phyloP scores from a whole-genome alignment of 1,284 basidiomycete species.

The Ustilago sp. region DNA sequence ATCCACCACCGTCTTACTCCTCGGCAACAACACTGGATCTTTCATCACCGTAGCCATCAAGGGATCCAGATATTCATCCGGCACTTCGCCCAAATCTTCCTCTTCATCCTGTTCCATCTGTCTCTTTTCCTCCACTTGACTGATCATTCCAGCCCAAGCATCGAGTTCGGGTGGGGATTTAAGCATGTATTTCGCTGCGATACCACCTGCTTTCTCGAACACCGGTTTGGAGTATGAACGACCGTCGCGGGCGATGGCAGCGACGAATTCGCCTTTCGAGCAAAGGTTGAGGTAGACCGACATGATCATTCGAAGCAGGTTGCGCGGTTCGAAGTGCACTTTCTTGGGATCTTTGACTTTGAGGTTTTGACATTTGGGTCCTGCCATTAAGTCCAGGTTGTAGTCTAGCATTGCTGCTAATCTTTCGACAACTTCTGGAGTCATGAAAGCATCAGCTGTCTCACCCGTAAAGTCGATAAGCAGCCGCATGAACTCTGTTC shows the following conservation, averaged over 20 bases:
- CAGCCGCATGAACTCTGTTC: constrained; percentile 86
- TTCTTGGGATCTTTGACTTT: constrained; percentile 88
- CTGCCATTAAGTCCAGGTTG: constrained; percentile 89
- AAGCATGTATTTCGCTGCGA: constrained; percentile 77
- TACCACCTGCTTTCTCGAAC: constrained; percentile 83
- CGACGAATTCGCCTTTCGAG: constrained; percentile 82
- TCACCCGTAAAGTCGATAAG: constrained; percentile 92
- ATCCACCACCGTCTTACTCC: constrained; percentile 84
- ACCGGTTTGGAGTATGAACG: constrained; percentile 87
- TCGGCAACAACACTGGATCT: constrained; percentile 91
- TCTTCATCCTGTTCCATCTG: constrained; percentile 81
- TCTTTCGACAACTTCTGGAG: constrained; percentile 93
- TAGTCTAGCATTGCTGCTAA: constrained; percentile 97
- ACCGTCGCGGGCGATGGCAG: constrained; percentile 90
- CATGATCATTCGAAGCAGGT: constrained; percentile 85
- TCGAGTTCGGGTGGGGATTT: constrained; percentile 86
- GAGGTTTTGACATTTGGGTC: constrained; percentile 83
- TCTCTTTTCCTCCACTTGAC: constrained; percentile 85
- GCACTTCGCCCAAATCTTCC: constrained; percentile 91
- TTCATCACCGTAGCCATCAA: constrained; percentile 95
- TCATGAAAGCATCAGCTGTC: constrained; percentile 91
- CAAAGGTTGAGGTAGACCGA: constrained; percentile 92
- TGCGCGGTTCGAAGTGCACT: constrained; percentile 87
- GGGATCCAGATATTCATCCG: constrained; percentile 92
- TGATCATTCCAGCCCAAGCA: constrained; percentile 79